phyloP scores from a whole-genome alignment of 257 asterid genomes.

The Solanum gracilifrons region DNA sequence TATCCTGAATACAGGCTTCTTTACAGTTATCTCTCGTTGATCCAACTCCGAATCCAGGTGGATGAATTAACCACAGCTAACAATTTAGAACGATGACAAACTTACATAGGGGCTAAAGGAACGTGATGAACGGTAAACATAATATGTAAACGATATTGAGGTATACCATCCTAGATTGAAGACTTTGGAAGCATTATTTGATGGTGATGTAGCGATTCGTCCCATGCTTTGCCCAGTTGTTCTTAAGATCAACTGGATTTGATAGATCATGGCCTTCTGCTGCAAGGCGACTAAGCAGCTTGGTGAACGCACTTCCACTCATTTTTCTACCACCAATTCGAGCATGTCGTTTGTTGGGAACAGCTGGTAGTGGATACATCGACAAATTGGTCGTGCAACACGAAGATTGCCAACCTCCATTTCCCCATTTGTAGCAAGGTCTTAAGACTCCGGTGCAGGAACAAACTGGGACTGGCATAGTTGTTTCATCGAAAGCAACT shows the following conservation, averaged over 20 bases:
- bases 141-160: not conserved
- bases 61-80: not conserved
- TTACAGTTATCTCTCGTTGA: conserved; percentile 7
- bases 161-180: not conserved
- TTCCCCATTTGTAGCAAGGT: conserved; percentile 98
- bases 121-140: not conserved
- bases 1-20: conserved; percentile 8
- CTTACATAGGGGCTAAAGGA: not conserved
- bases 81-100: not conserved
- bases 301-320: conserved; percentile 94
- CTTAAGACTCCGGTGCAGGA: conserved; percentile 81
- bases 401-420: conserved; percentile 98
- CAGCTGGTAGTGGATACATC: conserved; percentile 83
- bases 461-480: conserved; percentile 92
- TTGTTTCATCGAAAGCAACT: conserved; percentile 79
- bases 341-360: conserved; percentile 91
- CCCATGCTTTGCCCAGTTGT: conserved; percentile 97
- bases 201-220: conserved; percentile 96
- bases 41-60: not conserved
- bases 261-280: conserved; percentile 79
- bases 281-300: conserved; percentile 86
- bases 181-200: conserved; percentile 28
- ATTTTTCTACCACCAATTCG: conserved; percentile 92
- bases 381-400: conserved; percentile 87
- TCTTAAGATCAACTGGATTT: conserved; percentile 76